Evolutionary conservation across 2,329 filamentous ascomycete genomes (phyloP).

Genomic region (Cyclaneusma minus): DNA sequence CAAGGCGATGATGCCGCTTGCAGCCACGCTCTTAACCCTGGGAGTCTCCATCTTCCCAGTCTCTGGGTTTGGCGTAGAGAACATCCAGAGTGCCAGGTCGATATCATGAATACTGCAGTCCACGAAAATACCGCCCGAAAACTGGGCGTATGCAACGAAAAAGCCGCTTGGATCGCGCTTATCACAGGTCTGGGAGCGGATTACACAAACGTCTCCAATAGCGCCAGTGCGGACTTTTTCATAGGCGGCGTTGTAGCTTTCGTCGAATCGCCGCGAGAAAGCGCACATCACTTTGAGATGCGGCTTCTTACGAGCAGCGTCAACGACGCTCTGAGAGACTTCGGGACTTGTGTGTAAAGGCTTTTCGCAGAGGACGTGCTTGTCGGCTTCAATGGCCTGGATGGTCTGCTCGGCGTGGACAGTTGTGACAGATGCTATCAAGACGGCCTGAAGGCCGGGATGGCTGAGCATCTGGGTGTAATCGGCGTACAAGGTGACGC

Average conservation of each 20-base stretch:
- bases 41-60: no score
- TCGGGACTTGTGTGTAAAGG: constrained; percentile 26
- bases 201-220: background rate
- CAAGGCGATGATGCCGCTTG: constrained; percentile 41
- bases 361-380: constrained; percentile 43
- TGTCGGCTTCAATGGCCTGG: constrained; percentile 35
- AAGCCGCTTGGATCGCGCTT: constrained; percentile 2
- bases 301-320: constrained; percentile 23
- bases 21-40: constrained; percentile 40
- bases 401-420: constrained; percentile 41
- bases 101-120: constrained; percentile 1
- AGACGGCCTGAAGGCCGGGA: constrained; percentile 24
- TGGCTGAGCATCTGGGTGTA: constrained; percentile 36
- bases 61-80: no score
- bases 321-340: constrained; percentile 24
- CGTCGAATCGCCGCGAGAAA: constrained; percentile 2
- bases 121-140: constrained; percentile 2
- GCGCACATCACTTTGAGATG: constrained; percentile 23
- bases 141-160: constrained; percentile 1
- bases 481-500: constrained; percentile 33
- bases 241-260: constrained; percentile 1
- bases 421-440: constrained; percentile 36
- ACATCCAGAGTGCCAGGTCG: constrained; percentile 2
- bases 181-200: constrained; percentile 2
- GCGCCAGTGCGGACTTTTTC: background rate